These are phyloP conservation scores for Trichoderma erinaceum DNA, from an alignment of 495 filamentous ascomycete genomes.

Conservation along the genomic window DNA sequence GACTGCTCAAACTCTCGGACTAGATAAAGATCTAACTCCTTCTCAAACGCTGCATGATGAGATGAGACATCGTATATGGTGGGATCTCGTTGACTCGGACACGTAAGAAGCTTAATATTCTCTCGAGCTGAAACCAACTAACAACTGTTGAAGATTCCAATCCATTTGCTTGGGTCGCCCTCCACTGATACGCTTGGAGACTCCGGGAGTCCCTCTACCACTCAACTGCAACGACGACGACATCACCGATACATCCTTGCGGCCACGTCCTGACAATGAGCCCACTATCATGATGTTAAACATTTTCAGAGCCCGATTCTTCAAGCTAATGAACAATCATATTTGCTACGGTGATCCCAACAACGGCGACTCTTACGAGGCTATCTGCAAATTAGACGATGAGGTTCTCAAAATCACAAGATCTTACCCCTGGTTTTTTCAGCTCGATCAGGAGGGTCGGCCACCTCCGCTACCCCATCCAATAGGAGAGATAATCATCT, in stretches of 20 bases:
- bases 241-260: not conserved
- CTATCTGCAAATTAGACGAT: not conserved
- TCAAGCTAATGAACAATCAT: conserved; percentile 4
- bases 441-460: not conserved
- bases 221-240: conserved; percentile 12
- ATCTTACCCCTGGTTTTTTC: conserved; percentile 3
- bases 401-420: not conserved
- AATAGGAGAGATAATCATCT: not conserved
- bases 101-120: not conserved
- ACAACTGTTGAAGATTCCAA: not conserved
- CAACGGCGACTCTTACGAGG: not conserved
- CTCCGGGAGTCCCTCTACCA: not conserved
- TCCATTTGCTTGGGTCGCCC: conserved; percentile 2
- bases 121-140: not conserved
- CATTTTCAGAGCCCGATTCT: conserved; percentile 1
- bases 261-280: not conserved
- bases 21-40: not conserved
- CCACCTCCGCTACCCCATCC: not conserved
- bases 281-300: not conserved
- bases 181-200: not conserved
- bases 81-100: conserved; percentile 10
- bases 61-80: conserved; percentile 8
- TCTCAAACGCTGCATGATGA: not conserved
- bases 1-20: not conserved
- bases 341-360: not conserved